Percentiles rank a stretch among this genome's conserved stretches.
phyloP scores from a whole-genome alignment of 1,284 basidiomycete species.

The Caloboletus firmus region DNA sequence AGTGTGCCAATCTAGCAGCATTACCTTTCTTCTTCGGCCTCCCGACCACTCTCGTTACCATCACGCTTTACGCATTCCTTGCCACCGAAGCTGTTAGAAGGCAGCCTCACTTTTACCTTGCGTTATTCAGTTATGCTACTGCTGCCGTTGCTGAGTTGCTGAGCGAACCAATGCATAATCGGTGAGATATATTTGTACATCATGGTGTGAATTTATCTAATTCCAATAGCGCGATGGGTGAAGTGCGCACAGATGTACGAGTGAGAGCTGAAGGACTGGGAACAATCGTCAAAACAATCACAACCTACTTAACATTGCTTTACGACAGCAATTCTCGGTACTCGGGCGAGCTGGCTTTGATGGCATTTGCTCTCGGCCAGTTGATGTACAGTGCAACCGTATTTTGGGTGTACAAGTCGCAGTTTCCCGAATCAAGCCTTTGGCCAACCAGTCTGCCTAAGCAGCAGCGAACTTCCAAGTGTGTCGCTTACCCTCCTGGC shows the following conservation, averaged over 20 bases:
- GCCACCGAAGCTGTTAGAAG: constrained; percentile 50
- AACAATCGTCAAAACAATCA: constrained; percentile 71
- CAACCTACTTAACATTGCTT: constrained; percentile 66
- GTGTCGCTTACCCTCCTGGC: constrained; percentile 5
- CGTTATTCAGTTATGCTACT: constrained; percentile 69
- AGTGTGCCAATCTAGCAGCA: constrained; percentile 52
- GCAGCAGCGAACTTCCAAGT: constrained; percentile 15
- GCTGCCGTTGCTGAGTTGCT: constrained; percentile 77
- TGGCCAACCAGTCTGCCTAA: constrained; percentile 27
- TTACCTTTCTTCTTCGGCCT: constrained; percentile 61
- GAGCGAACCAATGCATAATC: constrained; percentile 83
- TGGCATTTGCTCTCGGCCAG: constrained; percentile 85
- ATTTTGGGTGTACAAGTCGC: constrained; percentile 37
- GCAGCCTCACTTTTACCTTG: constrained; percentile 65
- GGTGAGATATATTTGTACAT: constrained; percentile 39
- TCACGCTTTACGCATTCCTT: constrained; percentile 50
- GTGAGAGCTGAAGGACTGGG: constrained; percentile 83
- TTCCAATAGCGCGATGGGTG: constrained; percentile 59
- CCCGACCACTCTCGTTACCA: constrained; percentile 47
- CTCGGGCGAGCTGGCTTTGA: constrained; percentile 53
- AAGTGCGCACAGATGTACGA: constrained; percentile 63
- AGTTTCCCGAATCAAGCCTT: constrained; percentile 25
- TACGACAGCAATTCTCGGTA: constrained; percentile 38
- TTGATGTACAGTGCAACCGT: constrained; percentile 62
- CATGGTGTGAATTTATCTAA: constrained; percentile 13